A percentile compares a stretch with the other conserved stretches of the same genome.
Evolutionary conservation across 2,329 filamentous ascomycete species (phyloP).

Genomic region (Ambrosiella xylebori): DNA sequence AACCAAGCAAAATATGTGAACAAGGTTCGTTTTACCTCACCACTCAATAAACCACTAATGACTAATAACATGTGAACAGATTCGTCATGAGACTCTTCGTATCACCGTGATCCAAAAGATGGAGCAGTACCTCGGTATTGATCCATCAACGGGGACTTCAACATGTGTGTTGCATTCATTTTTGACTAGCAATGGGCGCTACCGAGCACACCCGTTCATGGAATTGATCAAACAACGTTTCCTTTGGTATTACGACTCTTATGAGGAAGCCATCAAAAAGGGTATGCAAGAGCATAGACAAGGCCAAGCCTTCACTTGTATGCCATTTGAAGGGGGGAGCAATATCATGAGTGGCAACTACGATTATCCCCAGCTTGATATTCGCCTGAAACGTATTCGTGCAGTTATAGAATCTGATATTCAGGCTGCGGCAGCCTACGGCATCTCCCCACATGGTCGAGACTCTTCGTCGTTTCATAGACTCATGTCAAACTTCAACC

Average conservation of each 20-base stretch:
- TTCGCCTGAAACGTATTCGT: conserved; percentile 52
- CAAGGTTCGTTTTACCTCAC: conserved; percentile 38
- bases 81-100: conserved; percentile 75
- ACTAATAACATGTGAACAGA: conserved; percentile 31
- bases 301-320: conserved; percentile 49
- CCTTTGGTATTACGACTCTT: conserved; percentile 89
- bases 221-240: conserved; percentile 85
- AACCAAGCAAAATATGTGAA: conserved; percentile 58
- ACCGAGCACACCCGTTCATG: conserved; percentile 45
- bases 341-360: conserved; percentile 82
- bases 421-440: conserved; percentile 51
- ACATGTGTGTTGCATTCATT: neutral
- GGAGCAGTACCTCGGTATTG: conserved; percentile 52
- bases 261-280: conserved; percentile 52
- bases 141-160: conserved; percentile 16
- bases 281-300: conserved; percentile 47
- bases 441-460: conserved; percentile 41
- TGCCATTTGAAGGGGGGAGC: conserved; percentile 66
- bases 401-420: conserved; percentile 55
- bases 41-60: neutral
- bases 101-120: conserved; percentile 74
- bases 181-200: no score
- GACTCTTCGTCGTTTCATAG: conserved; percentile 66
- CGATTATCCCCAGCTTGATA: conserved; percentile 58
- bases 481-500: conserved; percentile 68